Base-by-base conservation (phyloP, 495 filamentous ascomycete genomes). In the Jackrogersella multiformis region DNA sequence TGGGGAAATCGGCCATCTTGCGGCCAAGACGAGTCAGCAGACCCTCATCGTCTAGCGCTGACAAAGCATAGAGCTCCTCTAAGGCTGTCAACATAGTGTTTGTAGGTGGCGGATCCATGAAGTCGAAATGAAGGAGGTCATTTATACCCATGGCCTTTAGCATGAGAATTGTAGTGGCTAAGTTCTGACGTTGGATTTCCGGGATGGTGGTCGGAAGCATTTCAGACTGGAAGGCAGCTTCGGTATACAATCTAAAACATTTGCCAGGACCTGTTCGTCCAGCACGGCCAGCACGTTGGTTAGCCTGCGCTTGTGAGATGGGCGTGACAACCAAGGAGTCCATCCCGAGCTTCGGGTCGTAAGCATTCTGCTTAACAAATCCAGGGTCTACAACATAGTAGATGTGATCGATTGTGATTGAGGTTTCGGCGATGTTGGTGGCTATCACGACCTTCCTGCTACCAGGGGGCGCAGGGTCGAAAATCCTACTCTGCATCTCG, bases 101-200 rank as follows among this genome's bases (percentile, higher is more conserved):
- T 5, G 93, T 94, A 1, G 96, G 95, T 1, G 95, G 95, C 1
- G 94, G 93, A 70, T 98, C 96, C 94, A 99, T 97, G 71, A 98
- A 99, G 74, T 97, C 94, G 70, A 99, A 99, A 64, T 96, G 92
- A 9, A 99, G 86, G 2, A 99, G 82, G 71, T 99, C 95, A 69
- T 98, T 97, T 74, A 99, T 98, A 2, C 95, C 95, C 94, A 98
- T 98, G 1, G 95, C 95, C 76, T 99, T 99, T 28, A 99, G 84
- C 93, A 98, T 97, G 24, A 99, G 87, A 77, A 99, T 98, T 2
- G 95, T 97, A 57, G 89, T 86, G 0, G 91, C 90, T n/a, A 99
- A 77, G 70, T 98, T 98, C 74, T 97, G 93, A 6, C 95, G 86
- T 72, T 99, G 95, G 49, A 99, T 99, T 71, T 98, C 96, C 8